phyloP scores from a whole-genome alignment of 768 basidiomycete species.

The Mycena galopus region DNA sequence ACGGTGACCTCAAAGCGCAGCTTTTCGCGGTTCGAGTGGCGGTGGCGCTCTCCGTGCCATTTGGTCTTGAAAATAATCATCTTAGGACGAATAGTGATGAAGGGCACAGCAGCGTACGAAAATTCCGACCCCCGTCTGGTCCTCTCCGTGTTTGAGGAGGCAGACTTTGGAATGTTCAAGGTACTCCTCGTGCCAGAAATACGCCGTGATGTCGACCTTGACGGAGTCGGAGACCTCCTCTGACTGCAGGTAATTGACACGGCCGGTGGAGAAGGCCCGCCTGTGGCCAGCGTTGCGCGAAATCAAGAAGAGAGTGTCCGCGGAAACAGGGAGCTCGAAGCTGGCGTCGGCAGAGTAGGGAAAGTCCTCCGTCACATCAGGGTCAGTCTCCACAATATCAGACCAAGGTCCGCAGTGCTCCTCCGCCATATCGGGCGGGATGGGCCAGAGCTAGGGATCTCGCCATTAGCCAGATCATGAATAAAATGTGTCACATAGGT shows the following conservation, averaged over 20 bases:
- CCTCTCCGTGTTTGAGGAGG: slow-evolving; percentile 36
- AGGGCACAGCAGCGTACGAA: slow-evolving; percentile 46
- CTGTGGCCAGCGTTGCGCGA: slow-evolving; percentile 35
- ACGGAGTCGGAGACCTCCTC: slow-evolving; percentile 37
- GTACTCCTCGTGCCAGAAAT: slow-evolving; percentile 38
- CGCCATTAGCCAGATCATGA: too few relatives aligned
- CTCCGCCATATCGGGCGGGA: slow-evolving; percentile 5
- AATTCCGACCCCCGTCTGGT: slow-evolving; percentile 48
- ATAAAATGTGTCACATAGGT: too few relatives aligned
- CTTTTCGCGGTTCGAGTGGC: slow-evolving; percentile 8
- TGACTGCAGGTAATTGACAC: slow-evolving; percentile 41
- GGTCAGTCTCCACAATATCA: slow-evolving; percentile 1
- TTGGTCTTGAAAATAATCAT: slow-evolving; percentile 5
- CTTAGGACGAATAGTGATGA: background rate
- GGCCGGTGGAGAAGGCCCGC: slow-evolving; percentile 36
- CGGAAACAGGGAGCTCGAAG: slow-evolving; percentile 44
- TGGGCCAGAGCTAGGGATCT: slow-evolving; percentile 10
- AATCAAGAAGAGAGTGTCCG: slow-evolving; percentile 45
- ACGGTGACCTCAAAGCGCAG: slow-evolving; percentile 27
- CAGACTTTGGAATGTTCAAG: slow-evolving; percentile 46
- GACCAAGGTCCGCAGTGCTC: slow-evolving; percentile 17
- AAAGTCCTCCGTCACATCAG: background rate
- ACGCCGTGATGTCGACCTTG: slow-evolving; percentile 42
- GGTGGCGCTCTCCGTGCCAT: background rate
- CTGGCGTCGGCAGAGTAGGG: slow-evolving; percentile 26